Percentiles rank a stretch among this genome's conserved stretches.
Conservation (phyloP, 78 protist species). For the Planoprotostelium fungivorum region DNA sequence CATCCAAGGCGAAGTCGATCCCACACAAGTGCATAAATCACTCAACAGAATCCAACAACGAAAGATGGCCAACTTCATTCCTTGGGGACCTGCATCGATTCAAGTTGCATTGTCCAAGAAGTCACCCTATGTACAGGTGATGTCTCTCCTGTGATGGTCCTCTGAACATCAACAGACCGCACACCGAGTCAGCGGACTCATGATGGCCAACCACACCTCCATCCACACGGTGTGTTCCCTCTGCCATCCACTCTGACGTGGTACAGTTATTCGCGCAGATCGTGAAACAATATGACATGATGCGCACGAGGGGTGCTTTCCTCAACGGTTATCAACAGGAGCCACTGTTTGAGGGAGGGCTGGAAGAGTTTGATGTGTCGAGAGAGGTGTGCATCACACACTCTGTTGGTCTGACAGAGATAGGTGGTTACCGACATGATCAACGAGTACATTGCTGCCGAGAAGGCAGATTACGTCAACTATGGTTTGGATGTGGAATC, state of each 20-base stretch:
- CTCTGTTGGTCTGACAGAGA: no score
- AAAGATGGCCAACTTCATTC: conserved; percentile 90
- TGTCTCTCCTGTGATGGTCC: conserved; percentile 64
- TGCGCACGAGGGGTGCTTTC: conserved; percentile 67
- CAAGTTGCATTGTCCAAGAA: conserved; percentile 68
- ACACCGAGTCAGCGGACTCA: conserved; percentile 97
- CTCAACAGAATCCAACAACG: conserved; percentile 94
- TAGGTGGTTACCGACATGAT: conserved; percentile 71
- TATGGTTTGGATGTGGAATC: conserved; percentile 27
- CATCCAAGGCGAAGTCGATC: conserved; percentile 99
- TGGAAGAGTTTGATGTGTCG: conserved; percentile 88
- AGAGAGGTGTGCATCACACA: conserved; percentile 65
- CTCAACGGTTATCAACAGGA: conserved; percentile 53
- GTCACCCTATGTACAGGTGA: conserved; percentile 16
- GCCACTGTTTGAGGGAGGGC: conserved; percentile 52
- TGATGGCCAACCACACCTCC: conserved; percentile 99
- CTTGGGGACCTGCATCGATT: conserved; percentile 99
- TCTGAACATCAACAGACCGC: conserved; percentile 60
- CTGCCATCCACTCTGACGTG: background rate
- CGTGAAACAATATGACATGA: conserved; percentile 74
- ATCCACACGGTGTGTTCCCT: conserved; percentile 48
- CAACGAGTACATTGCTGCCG: conserved; percentile 89
- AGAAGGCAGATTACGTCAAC: conserved; percentile 73
- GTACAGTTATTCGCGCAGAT: conserved; percentile 30
- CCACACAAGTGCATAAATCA: conserved; percentile 96